Conservation (phyloP, 176 grass and related monocot species). For the Carex cristatella region DNA sequence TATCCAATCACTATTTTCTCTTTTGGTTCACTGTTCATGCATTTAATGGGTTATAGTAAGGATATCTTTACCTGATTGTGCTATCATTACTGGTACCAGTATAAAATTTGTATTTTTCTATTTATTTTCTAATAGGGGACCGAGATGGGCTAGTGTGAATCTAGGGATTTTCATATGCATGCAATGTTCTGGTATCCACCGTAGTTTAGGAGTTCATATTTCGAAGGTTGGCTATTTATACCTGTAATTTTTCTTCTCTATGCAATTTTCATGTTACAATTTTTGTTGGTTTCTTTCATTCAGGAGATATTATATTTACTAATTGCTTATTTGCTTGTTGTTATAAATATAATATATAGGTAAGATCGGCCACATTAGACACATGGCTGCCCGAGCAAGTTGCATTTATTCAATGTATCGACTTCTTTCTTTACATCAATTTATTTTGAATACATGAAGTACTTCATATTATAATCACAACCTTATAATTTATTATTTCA, state of each 20-base stretch:
- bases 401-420: constrained; percentile 91
- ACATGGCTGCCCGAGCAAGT: constrained; percentile 99
- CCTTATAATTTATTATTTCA: constrained; percentile 11
- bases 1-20: background rate
- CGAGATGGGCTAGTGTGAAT: constrained; percentile 98
- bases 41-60: background rate
- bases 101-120: background rate
- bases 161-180: constrained; percentile 97
- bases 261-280: background rate
- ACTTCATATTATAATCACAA: constrained; percentile 1
- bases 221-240: constrained; percentile 68
- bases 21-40: background rate
- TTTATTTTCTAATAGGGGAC: constrained; percentile 53
- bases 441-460: constrained; percentile 13
- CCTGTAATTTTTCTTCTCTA: background rate
- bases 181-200: constrained; percentile 97
- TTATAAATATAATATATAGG: constrained; percentile 35
- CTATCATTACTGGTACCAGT: background rate
- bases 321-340: background rate
- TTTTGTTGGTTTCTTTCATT: constrained; percentile 1
- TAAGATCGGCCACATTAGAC: constrained; percentile 91
- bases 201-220: constrained; percentile 98
- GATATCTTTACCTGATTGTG: background rate
- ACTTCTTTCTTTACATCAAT: constrained; percentile 11
- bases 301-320: constrained; percentile 8